Base-by-base conservation (phyloP, 2,329 filamentous ascomycete genomes). In the Geosmithia morbida region DNA sequence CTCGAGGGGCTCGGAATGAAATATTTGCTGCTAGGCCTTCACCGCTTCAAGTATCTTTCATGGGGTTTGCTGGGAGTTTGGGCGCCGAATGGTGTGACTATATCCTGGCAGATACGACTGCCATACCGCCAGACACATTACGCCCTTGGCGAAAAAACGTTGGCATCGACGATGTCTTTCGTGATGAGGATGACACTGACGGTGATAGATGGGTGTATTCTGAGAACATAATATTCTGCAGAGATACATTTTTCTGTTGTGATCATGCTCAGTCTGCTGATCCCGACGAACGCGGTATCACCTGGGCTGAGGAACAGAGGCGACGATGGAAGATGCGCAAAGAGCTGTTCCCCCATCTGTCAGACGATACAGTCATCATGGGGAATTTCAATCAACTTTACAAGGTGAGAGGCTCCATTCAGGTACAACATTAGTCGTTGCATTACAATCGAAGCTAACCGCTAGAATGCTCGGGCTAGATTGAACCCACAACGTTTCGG, bases 1-100 rank as follows among this genome's bases (percentile, higher is more conserved):
- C 92, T 0, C 77, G 92, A 47, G 92, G 92, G 29, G 92, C 92
- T n/a, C 80, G 89, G 20, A 98, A 98, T 56, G 92, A 98, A 60
- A 83, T 98, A 3, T 98, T 98, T 61, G 92, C 92, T 19, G 92
- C 92, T 19, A 80, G 94, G 22, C 87, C 92, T 16, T 88, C 89
- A 2, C 92, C 92, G 0, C 87, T 98, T 42, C 92, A 98, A 54
- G 98, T 98, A 92, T 95, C 92, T 0, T 98, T 98, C 58, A 98
- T 98, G 92, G 92, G 92, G 0, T 98, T 98, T 60, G 92, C 92
- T 0, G 92, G 92, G 10, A 96, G 90, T 0, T 69, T 98, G 1
- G 92, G 92, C 6, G 92, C 92, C 2, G 92, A 98, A 60, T 98
- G 92, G 92, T 98, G 92, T 56, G 92, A 98, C 61, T 98, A 98